Evolutionary conservation across 2,329 filamentous ascomycete species (phyloP).

Genomic region (Nemania sp.): DNA sequence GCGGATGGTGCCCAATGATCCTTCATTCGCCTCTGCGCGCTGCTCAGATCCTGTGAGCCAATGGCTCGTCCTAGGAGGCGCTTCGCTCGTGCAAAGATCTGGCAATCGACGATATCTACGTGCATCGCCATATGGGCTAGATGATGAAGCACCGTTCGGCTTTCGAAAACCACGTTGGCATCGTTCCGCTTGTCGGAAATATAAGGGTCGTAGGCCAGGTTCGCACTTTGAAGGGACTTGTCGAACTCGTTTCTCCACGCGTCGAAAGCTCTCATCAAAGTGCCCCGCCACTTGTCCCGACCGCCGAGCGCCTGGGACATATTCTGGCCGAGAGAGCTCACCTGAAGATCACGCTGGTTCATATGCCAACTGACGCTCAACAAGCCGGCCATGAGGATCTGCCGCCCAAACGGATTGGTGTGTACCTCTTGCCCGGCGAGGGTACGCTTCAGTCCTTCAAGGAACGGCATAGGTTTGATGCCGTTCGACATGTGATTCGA

Average conservation of each 20-base stretch:
- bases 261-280: slow-evolving; percentile 86
- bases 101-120: slow-evolving; percentile 95
- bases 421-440: slow-evolving; percentile 83
- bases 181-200: slow-evolving; percentile 66
- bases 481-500: slow-evolving; percentile 79
- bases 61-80: slow-evolving; percentile 85
- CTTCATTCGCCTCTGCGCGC: slow-evolving; percentile 81
- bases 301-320: slow-evolving; percentile 80
- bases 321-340: slow-evolving; percentile 76
- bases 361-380: slow-evolving; percentile 96
- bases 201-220: slow-evolving; percentile 58
- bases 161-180: slow-evolving; percentile 74
- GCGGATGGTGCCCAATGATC: slow-evolving; percentile 88
- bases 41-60: slow-evolving; percentile 77
- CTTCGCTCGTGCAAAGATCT: slow-evolving; percentile 90
- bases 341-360: slow-evolving; percentile 93
- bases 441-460: slow-evolving; percentile 89
- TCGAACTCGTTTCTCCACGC: slow-evolving; percentile 94
- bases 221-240: slow-evolving; percentile 70
- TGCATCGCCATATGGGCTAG: slow-evolving; percentile 98
- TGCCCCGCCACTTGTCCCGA: slow-evolving; percentile 87
- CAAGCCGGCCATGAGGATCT: slow-evolving; percentile 90
- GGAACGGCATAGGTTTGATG: slow-evolving; percentile 81
- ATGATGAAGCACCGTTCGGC: slow-evolving; percentile 86
- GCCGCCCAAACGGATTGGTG: slow-evolving; percentile 92